phyloP scores from a whole-genome alignment of 441 rosid species.

The Raphanus hybrid region DNA sequence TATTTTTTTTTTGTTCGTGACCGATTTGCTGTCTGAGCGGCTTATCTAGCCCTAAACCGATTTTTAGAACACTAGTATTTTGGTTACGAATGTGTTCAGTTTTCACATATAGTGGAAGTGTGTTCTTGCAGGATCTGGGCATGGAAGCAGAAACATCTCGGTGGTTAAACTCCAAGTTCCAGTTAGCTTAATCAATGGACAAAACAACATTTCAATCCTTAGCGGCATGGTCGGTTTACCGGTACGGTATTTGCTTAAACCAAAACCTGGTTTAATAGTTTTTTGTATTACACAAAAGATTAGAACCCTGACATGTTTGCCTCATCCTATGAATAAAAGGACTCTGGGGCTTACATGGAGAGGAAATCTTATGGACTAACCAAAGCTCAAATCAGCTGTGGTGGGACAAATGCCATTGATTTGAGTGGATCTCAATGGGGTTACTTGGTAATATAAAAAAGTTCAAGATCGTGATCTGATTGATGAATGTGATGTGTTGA shows the following conservation, averaged over 20 bases:
- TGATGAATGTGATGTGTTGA: slow-evolving; percentile 7
- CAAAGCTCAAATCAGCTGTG: slow-evolving; percentile 50
- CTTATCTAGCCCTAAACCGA: neutral
- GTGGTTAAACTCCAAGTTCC: slow-evolving; percentile 53
- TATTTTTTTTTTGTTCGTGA: neutral
- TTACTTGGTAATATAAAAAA: slow-evolving; percentile 50
- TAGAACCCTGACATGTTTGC: slow-evolving; percentile 2
- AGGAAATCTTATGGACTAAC: slow-evolving; percentile 52
- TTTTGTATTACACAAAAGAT: neutral
- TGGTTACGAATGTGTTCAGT: neutral
- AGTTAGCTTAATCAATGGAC: slow-evolving; percentile 45
- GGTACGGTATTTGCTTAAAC: slow-evolving; percentile 42
- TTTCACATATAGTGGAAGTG: neutral
- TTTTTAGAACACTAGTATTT: neutral
- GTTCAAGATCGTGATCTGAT: neutral
- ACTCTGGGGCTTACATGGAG: slow-evolving; percentile 70
- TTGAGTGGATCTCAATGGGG: slow-evolving; percentile 60
- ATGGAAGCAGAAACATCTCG: slow-evolving; percentile 61
- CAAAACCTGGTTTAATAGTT: slow-evolving; percentile 2
- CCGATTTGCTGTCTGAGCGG: neutral
- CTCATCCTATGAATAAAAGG: slow-evolving; percentile 40
- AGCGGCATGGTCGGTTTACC: slow-evolving; percentile 76
- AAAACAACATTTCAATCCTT: slow-evolving; percentile 63
- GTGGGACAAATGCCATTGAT: slow-evolving; percentile 33
- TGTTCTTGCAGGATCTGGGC: slow-evolving; percentile 53